Percentiles rank a stretch among this genome's conserved stretches.
Evolutionary conservation across 495 filamentous ascomycete species (phyloP).

Genomic region (Paragyromitra xinjiangensis): DNA sequence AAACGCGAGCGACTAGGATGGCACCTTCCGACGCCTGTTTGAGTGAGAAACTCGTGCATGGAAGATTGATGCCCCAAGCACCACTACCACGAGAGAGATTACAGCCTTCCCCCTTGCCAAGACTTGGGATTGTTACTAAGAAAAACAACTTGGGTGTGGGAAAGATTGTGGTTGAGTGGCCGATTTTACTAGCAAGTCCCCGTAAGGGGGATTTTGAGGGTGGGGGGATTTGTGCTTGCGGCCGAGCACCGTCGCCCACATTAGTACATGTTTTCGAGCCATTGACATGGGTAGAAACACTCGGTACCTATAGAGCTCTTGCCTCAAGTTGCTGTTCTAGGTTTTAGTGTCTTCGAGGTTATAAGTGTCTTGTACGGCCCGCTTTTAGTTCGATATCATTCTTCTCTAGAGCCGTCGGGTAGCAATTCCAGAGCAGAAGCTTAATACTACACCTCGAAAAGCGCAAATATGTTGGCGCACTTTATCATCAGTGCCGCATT

Average conservation of each 20-base stretch:
- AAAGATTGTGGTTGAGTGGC: neutral
- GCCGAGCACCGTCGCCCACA: neutral
- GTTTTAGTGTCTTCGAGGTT: neutral
- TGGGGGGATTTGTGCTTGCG: neutral
- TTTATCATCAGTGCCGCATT: constrained; percentile 26
- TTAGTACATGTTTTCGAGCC: neutral
- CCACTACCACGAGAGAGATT: neutral
- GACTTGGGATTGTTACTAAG: neutral
- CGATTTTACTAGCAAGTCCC: neutral
- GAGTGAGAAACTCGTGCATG: neutral
- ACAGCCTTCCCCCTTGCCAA: neutral
- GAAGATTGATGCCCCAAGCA: neutral
- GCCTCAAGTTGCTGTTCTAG: neutral
- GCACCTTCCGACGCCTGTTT: neutral
- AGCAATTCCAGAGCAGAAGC: neutral
- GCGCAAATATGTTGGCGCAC: constrained; percentile 7
- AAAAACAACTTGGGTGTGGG: neutral
- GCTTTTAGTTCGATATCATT: neutral
- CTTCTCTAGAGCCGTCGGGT: neutral
- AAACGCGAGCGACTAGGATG: neutral
- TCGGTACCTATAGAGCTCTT: neutral
- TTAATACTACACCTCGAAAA: neutral
- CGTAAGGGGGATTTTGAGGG: neutral
- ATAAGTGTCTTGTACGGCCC: constrained; percentile 12
- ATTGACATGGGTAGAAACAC: neutral